These are phyloP conservation scores for Yarrowia yakushimensis DNA, from an alignment of 805 yeast species.

Conservation along the genomic window DNA sequence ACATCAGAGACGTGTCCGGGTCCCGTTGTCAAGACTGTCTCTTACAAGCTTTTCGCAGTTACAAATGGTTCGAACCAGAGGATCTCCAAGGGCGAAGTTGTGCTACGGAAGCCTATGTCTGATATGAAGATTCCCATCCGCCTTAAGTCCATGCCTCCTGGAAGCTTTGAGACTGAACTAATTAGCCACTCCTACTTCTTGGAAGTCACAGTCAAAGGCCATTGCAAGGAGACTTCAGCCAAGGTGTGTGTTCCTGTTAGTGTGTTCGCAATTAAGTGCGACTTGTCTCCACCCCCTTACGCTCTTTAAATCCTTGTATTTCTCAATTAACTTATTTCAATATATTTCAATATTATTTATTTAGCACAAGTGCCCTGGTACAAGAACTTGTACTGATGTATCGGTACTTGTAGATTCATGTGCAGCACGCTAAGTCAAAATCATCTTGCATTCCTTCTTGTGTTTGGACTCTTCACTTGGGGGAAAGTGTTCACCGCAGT, in stretches of 20 bases:
- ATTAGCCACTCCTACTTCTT: background rate
- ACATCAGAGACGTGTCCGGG: background rate
- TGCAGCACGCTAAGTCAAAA: background rate
- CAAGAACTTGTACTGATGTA: too few relatives aligned
- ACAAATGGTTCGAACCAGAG: constrained; percentile 3
- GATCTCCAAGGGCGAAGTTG: background rate
- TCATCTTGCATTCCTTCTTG: constrained; percentile 18
- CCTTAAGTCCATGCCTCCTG: background rate
- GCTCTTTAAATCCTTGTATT: background rate
- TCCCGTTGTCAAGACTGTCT: background rate
- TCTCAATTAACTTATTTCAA: background rate
- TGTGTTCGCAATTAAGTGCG: background rate
- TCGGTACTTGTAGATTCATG: background rate
- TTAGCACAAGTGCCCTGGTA: background rate
- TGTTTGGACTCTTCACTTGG: background rate
- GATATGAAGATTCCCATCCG: constrained; percentile 4
- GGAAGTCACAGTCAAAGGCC: background rate
- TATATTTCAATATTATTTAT: background rate
- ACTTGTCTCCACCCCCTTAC: constrained; percentile 3
- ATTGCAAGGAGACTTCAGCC: background rate
- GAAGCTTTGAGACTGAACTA: background rate
- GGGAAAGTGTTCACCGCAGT: constrained; percentile 18
- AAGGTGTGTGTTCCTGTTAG: background rate
- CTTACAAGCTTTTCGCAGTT: background rate
- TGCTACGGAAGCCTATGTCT: background rate